Evolutionary conservation across 2,329 filamentous ascomycete genomes (phyloP).

Genomic region (Ophiostoma fasciatum): DNA sequence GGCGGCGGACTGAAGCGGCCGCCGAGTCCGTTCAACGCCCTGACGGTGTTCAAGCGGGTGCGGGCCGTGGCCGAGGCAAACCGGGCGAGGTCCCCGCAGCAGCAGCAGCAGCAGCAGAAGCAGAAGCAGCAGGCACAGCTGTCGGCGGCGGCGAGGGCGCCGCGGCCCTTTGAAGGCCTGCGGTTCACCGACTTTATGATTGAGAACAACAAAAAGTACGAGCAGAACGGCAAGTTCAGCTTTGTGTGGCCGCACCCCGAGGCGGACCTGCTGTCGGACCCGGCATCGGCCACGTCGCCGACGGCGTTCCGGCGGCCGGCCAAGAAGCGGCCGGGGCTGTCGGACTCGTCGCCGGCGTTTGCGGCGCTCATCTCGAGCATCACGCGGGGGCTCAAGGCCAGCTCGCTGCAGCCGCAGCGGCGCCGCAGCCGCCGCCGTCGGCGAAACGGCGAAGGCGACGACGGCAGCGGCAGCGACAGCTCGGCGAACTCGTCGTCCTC

Average conservation of each 20-base stretch:
- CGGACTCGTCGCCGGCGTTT: constrained; percentile 11
- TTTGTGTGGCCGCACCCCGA: constrained; percentile 22
- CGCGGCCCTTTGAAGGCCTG: constrained; percentile 36
- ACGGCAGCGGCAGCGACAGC: constrained; percentile 7
- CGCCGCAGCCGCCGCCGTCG: no score
- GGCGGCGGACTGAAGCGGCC: constrained; percentile 29
- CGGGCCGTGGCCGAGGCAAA: constrained; percentile 19
- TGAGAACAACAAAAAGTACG: constrained; percentile 43
- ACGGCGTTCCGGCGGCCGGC: constrained; percentile 11
- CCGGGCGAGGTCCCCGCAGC: neutral
- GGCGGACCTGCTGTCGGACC: constrained; percentile 6
- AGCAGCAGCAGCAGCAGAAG: no score
- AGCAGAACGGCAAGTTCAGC: constrained; percentile 39
- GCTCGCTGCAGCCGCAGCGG: constrained; percentile 17
- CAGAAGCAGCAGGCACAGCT: constrained; percentile 1
- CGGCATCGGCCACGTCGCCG: constrained; percentile 10
- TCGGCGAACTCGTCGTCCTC: constrained; percentile 7
- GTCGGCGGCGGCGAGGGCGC: constrained; percentile 11
- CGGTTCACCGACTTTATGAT: constrained; percentile 38
- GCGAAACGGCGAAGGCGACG: no score
- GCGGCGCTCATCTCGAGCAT: constrained; percentile 22
- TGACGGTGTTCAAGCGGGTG: constrained; percentile 44
- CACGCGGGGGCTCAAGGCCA: constrained; percentile 19
- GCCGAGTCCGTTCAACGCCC: constrained; percentile 41
- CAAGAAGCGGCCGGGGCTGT: constrained; percentile 6